Base-by-base conservation (phyloP, 164 flowering plant genomes). In the Tetrastigma voinierianum region DNA sequence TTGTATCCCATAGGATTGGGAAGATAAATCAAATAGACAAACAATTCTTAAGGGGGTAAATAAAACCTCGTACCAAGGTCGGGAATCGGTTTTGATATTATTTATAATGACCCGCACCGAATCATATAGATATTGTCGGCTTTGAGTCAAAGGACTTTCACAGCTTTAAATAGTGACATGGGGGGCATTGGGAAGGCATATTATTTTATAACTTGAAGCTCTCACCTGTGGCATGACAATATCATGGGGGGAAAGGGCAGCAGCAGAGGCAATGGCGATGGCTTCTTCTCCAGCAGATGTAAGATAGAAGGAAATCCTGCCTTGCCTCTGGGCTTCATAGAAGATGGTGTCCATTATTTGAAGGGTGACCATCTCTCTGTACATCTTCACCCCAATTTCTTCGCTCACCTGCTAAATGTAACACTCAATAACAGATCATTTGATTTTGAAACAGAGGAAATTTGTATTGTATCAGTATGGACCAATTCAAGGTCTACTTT, bases 241-340 rank as follows among this genome's bases (percentile, higher is more conserved):
- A 62, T 93, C 98, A 45, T 86, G 81, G 6, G 69, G 20, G 15
- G 72, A 56, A 49, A 93, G 90, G 9, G 97, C 96, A 56, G 98
- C 98, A 1, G 98, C 96, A 2, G 98, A 89, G 25, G 87, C 95
- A 64, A 90, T 80, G 78, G 76, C 88, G 51, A 92, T 81, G 21
- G 93, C 98, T 66, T 92, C 98, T 77, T 92, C 98, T 14, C 98
- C 98, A 16, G 10, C 65, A 24, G 91, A 61, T 40, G 96, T 90
- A 6, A 87, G 23, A 55, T 92, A 92, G 68, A 92, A 92, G 21
- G 96, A 90, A 57, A 92, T 75, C 72, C 98, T 81, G 59, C 98
- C 98, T 73, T 92, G 96, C 73, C 96, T 81, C 61, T 92, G 98
- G 45, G 93, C 98, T 77, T 90, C 96, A 64, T 83, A 87, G 63